Base-by-base conservation (phyloP, 108 stramenopile genomes). In the Nitzschia sp. region DNA sequence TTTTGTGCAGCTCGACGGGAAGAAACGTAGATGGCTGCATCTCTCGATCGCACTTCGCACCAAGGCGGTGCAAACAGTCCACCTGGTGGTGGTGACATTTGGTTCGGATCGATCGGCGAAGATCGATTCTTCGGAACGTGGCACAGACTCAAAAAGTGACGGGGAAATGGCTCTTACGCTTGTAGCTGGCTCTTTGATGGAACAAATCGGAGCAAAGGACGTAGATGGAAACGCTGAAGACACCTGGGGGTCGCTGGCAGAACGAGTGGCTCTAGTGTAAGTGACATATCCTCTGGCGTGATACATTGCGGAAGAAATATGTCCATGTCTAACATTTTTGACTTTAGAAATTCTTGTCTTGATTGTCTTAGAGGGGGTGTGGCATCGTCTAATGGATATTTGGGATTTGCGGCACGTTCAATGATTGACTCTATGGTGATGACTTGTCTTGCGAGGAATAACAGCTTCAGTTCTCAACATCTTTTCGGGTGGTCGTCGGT, bases 11-110 rank as follows among this genome's bases (percentile, higher is more conserved):
- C 26, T 75, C 19, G 69, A 78, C 38, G 73, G 76, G 1, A 79
- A 73, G 56, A 68, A 71, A 33, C 63, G 74, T 30, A 68, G 71
- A 27, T 84, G 83, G 83, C 71, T 84, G 1, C 75, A 84, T 45
- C 35, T 48, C 0, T 84, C 83, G 13, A 63, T 84, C 48, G 23
- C 53, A 1, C 25, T 76, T 17, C 63, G 83, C 38, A 53, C 72
- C 2, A 31, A 47, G 16, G 62, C 79, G 11, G 60, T 84, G 1
- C 8, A 62, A 47, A 63, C 69, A n/a, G 44, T 80, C 27, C 35
- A 53, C 17, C 25, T 28, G 17, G 48, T 35, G 3, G 32, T 78
- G 26, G 32, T 52, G 0, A 35, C 45, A 0, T 66, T 77, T 58
- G 83, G 83, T 32, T 71, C 64, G 15, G 69, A 79, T 41, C 16